Conservation (phyloP, 352 stramenopile genomes). For the Phytophthora pluvialis region DNA sequence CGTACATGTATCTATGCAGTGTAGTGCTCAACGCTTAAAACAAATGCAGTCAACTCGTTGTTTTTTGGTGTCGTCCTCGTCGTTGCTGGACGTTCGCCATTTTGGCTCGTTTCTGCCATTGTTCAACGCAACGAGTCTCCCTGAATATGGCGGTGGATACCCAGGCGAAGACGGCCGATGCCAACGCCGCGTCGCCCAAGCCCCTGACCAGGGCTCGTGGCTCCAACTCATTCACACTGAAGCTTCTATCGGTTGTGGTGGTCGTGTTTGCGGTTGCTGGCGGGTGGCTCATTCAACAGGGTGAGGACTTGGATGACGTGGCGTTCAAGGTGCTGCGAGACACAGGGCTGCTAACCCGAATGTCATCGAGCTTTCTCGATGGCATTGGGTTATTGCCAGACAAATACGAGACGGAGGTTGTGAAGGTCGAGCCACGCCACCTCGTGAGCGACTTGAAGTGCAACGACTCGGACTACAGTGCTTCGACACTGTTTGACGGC, state of each 20-base stretch:
- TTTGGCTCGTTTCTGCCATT: slow-evolving; percentile 20
- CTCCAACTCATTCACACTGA: slow-evolving; percentile 17
- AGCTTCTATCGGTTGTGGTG: slow-evolving; percentile 29
- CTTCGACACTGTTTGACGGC: slow-evolving; percentile 44
- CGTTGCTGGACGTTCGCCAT: neutral
- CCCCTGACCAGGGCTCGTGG: neutral
- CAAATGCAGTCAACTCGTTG: neutral
- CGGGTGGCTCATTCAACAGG: slow-evolving; percentile 24
- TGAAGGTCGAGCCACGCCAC: neutral
- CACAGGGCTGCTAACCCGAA: slow-evolving; percentile 11
- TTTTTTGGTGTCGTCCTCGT: neutral
- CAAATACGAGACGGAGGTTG: slow-evolving; percentile 14
- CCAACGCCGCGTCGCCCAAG: neutral
- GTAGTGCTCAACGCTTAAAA: neutral
- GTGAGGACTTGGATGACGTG: slow-evolving; percentile 23
- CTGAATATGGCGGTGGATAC: slow-evolving; percentile 14
- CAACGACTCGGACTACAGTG: slow-evolving; percentile 41
- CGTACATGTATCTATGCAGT: neutral
- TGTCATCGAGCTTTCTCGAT: slow-evolving; percentile 14
- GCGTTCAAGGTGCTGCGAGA: slow-evolving; percentile 19
- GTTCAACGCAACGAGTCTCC: slow-evolving; percentile 7
- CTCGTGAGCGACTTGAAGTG: slow-evolving; percentile 46
- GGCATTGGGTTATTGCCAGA: slow-evolving; percentile 25
- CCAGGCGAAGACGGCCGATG: neutral
- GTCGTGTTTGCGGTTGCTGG: slow-evolving; percentile 18